Evolutionary conservation across 2,329 filamentous ascomycete species (phyloP), one percentile per base, ranked within the genome.

Genomic region (Pseudogymnoascus sp.): DNA sequence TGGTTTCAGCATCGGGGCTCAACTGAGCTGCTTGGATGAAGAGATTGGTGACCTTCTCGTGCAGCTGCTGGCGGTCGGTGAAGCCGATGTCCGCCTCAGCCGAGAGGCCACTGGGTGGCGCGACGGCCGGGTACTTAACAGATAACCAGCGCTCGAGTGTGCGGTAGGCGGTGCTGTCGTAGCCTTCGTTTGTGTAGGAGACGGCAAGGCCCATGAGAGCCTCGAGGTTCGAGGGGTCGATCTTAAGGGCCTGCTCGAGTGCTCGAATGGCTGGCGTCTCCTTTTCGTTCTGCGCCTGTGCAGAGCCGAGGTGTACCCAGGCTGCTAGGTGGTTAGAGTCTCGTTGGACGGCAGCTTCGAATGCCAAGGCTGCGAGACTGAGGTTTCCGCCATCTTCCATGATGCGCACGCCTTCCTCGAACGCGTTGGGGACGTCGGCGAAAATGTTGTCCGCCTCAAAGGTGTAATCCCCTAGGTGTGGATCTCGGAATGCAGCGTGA

Each of bases 231-330:
- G 84, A 86, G 0, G 91, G 86, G 68, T 97, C 92, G 26, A 94
- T 79, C 73, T 92, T 92, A 64, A 96, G 76, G 0, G 92, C 91
- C 71, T 94, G 89, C 73, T 97, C 92, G 62, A 97, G 79, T 2
- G 94, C 94, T 33, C 94, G 86, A 65, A 99, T 96, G 2, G 94
- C 94, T 0, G 94, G 92, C 7, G 90, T 88, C 73, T 99, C 94
- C 76, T 99, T 99, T 74, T 99, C 94, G 73, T 99, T 99, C 73
- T 99, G 94, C 18, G 94, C 94, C 75, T 99, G 94, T 15, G 92
- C 89, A 59, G 88, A 86, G 59, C 94, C 94, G 30, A 99, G 82
- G 68, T 91, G 87, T 8, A 92, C 90, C 94, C 94, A 99, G 2
- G 94, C 94, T 59, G 95, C 89, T 35, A 92, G 84, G 71, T 97